These are phyloP conservation scores for Huntiella omanensis DNA, from an alignment of 2,329 filamentous ascomycete genomes.

Conservation along the genomic window DNA sequence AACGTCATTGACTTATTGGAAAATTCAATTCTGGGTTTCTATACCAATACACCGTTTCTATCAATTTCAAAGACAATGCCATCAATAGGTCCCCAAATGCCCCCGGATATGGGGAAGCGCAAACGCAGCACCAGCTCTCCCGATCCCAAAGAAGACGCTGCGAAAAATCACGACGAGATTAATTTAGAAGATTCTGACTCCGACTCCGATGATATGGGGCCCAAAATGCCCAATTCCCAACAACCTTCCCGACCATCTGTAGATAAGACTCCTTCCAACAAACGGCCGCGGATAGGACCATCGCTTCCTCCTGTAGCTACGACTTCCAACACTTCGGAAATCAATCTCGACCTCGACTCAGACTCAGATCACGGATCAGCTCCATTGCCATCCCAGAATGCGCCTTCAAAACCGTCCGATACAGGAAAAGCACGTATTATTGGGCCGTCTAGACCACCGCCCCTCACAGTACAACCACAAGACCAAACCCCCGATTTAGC, in stretches of 20 bases:
- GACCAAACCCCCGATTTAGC: background rate
- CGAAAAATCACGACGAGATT: slow-evolving; percentile 22
- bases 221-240: slow-evolving; percentile 18
- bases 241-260: background rate
- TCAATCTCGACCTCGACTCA: slow-evolving; percentile 17
- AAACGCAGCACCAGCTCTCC: slow-evolving; percentile 33
- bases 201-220: slow-evolving; percentile 23
- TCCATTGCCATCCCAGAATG: too few species aligned
- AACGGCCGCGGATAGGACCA: slow-evolving; percentile 15
- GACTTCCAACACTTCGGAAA: slow-evolving; percentile 20
- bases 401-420: too few species aligned
- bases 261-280: background rate
- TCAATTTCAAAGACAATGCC: slow-evolving; percentile 29
- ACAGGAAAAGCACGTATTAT: too few species aligned
- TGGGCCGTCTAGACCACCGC: background rate
- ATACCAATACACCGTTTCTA: background rate
- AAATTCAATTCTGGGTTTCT: background rate
- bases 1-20: background rate
- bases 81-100: slow-evolving; percentile 51
- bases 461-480: background rate
- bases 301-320: slow-evolving; percentile 12
- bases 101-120: slow-evolving; percentile 46
- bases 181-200: slow-evolving; percentile 21
- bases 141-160: slow-evolving; percentile 23
- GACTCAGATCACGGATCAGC: slow-evolving; percentile 19